Conservation (phyloP, 805 yeast species). For the Metahyphopichia silvanorum region DNA sequence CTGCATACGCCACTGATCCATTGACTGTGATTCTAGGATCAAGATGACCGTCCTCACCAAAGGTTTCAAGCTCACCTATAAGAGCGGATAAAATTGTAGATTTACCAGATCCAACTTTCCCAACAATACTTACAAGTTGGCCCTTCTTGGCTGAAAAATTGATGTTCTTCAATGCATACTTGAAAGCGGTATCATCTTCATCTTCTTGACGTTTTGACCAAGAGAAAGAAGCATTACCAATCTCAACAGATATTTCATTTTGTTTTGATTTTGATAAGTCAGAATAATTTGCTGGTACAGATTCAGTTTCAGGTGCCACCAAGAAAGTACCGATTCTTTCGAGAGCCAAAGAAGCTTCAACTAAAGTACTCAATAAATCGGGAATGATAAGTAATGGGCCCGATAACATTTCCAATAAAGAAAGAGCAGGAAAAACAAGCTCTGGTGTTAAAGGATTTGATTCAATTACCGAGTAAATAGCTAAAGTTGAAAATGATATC, state of each 20-base stretch:
- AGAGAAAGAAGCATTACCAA: slow-evolving; percentile 50
- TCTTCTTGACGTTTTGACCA: slow-evolving; percentile 35
- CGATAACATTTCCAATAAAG: slow-evolving; percentile 56
- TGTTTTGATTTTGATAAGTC: slow-evolving; percentile 13
- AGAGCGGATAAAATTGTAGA: slow-evolving; percentile 54
- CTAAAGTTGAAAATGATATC: slow-evolving; percentile 61
- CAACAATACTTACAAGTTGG: slow-evolving; percentile 57
- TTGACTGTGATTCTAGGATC: slow-evolving; percentile 11
- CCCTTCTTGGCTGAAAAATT: slow-evolving; percentile 52
- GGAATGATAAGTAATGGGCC: slow-evolving; percentile 63
- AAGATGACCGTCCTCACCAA: slow-evolving; percentile 9
- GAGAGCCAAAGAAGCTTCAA: slow-evolving; percentile 59
- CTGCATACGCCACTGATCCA: slow-evolving; percentile 57
- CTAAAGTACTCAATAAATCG: slow-evolving; percentile 48
- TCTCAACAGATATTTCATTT: slow-evolving; percentile 36
- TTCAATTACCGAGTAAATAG: slow-evolving; percentile 46
- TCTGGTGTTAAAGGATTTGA: slow-evolving; percentile 59
- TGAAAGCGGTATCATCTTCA: slow-evolving; percentile 24
- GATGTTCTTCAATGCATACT: slow-evolving; percentile 42
- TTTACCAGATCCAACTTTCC: slow-evolving; percentile 68
- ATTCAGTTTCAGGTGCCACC: slow-evolving; percentile 43
- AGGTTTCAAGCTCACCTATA: slow-evolving; percentile 50
- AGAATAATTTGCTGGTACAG: slow-evolving; percentile 14
- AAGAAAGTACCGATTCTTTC: slow-evolving; percentile 52
- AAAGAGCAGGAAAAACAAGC: slow-evolving; percentile 64